A percentile compares a stretch with the other conserved stretches of the same genome.
These are phyloP conservation scores for Kwoniella pini DNA, from an alignment of 768 basidiomycete species.

Conservation along the genomic window DNA sequence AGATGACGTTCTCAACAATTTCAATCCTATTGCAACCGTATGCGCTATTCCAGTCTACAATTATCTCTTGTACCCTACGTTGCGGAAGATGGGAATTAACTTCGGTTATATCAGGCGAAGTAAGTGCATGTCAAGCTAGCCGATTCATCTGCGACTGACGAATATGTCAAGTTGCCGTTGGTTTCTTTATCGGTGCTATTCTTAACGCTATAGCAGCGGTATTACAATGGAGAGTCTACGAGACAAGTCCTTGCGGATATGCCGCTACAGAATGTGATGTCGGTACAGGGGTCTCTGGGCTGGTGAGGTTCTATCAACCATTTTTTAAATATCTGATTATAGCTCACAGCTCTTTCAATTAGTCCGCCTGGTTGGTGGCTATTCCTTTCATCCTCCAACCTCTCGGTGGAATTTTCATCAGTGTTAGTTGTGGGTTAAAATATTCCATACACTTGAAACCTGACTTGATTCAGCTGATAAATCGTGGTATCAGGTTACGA, in stretches of 20 bases:
- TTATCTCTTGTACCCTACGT: constrained; percentile 40
- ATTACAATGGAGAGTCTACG: constrained; percentile 13
- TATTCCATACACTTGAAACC: background rate
- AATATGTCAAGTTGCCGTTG: constrained; percentile 9
- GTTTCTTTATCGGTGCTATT: constrained; percentile 22
- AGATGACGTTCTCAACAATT: constrained; percentile 46
- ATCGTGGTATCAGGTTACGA: constrained; percentile 34
- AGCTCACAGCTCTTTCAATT: background rate
- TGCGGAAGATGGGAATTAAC: constrained; percentile 29
- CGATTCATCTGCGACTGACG: too few relatives aligned
- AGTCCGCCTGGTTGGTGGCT: constrained; percentile 41
- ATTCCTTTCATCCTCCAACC: constrained; percentile 44
- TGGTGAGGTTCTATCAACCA: constrained; percentile 16
- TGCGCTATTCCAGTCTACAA: constrained; percentile 41
- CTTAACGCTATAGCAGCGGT: constrained; percentile 43
- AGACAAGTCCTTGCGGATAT: constrained; percentile 11
- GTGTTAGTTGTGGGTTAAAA: constrained; percentile 16
- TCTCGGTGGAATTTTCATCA: constrained; percentile 45
- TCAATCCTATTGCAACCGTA: constrained; percentile 41
- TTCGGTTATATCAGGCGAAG: constrained; percentile 19
- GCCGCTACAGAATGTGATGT: constrained; percentile 6
- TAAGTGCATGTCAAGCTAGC: background rate
- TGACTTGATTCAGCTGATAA: background rate
- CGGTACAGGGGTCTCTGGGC: constrained; percentile 8
- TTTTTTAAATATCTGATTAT: constrained; percentile 32